Base-by-base conservation (phyloP, 768 basidiomycete species). In the Boletus insuetus region DNA sequence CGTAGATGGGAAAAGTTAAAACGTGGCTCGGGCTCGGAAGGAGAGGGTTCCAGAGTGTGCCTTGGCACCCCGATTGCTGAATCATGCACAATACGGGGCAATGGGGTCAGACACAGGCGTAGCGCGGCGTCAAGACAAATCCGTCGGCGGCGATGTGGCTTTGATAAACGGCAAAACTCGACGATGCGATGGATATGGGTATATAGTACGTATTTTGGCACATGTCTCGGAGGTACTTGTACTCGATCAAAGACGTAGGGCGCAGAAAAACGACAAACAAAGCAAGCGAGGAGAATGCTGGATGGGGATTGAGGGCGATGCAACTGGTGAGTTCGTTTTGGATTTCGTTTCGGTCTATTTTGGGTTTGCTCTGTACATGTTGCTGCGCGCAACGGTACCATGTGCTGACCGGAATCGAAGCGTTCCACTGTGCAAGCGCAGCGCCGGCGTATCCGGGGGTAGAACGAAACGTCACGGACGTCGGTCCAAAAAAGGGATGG, bases 61-160 rank as follows among this genome's bases (percentile, higher is more conserved):
- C 32, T 54, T 46, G 53, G 49, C 29, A 19, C 17, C 37, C 49
- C 38, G 35, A 16, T 20, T 34, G 22, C 53, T 26, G 38, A 24
- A 37, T 40, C 40, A 4, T 45, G 22, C 45, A 51, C 47, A 16
- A 16, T 41, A 49, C 22, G 41, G 53, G 32, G 35, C 3, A 35
- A 32, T 45, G 47, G 37, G 49, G 38, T 49, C 56, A 47, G 56
- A 53, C 6, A 9, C 14, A 44, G 42, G 45, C 3, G 45, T 38
- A 49, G 34, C 51, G 38, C 32, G 35, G 43, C 37, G 57, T 34
- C 53, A 43, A 40, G 49, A 32, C 32, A 46, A 26, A 40, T 50
- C 38, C n/a, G 38, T 61, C 51, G 63, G 49, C 54, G 51, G 62
- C 19, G 52, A 58, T 51, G 54, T 12, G 14, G 9, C 17, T 29